Evolutionary conservation across 2,329 filamentous ascomycete genomes (phyloP), one percentile per base, ranked within the genome.

Genomic region (Zasmidium citrigriseum): DNA sequence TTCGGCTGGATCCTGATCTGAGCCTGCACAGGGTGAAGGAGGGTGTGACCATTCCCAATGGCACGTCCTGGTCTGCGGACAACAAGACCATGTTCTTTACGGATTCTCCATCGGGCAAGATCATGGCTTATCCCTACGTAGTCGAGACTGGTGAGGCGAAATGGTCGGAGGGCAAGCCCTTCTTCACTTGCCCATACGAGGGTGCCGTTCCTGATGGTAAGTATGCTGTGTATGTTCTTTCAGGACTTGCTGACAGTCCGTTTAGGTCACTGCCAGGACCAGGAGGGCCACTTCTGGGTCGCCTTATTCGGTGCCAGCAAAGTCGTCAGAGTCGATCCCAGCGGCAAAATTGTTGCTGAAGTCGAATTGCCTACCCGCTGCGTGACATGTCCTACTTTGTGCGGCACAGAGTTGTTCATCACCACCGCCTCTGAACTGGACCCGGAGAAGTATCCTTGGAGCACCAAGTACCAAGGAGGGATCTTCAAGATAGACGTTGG

Each of bases 221-320:
- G 34, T 41, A 16, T 41, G 16, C 4, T 41, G 5, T n/a, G 16
- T 11, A 9, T 10, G 4, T 41, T 4, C 14, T 41, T 41, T 41
- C 16, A 4, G 18, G 4, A 41, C 34, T n/a, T 11, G 34, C 34
- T 41, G 14, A 41, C 34, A 4, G 18, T 41, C 7, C 16, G 4
- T n/a, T 16, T n/a, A 41, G 34, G 93, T 1, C 93, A 93, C 76
- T 87, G 88, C 62, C 84, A 96, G 68, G 93, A 97, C 70, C 83
- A 82, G 46, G 86, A 96, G 55, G 92, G 91, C n/a, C 88, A 89
- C 77, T 82, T 96, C 68, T 97, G 93, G 93, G 87, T 89, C 61
- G 90, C 91, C 7, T 81, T 95, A n/a, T 95, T 91, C 71, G 91
- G 91, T 54, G 89, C 89, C 62, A 80, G 84, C 59, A 84, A 86